Base-by-base conservation (phyloP, 192 early-diverging fungal genomes). In the Backusella tarrabulga region DNA sequence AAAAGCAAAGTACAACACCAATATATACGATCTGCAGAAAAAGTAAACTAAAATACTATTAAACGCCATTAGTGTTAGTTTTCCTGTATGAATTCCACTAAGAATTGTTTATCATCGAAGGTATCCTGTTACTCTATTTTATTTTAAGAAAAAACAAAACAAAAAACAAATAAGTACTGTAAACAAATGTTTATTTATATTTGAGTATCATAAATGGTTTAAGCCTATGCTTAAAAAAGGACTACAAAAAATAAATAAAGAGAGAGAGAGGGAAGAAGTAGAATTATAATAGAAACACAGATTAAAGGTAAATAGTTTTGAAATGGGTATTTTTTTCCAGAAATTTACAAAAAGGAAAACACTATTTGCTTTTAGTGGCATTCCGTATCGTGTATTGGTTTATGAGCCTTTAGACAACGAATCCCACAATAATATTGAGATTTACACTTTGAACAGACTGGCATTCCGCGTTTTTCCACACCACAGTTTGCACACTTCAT, bases 401-500 rank as follows among this genome's bases (percentile, higher is more conserved):
- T 71, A 46, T 79, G 77, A 6, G 71, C n/a, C 34, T 73, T 73
- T 12, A 79, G 67, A 21, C 80, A 81, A 0, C 76, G 76, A 3
- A 73, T 52, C 4, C 76, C 68, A 50, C 80, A 81, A 44, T 81
- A 81, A 21, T 67, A 71, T 11, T 73, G 76, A 40, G 46, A 67
- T 29, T 81, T 81, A 19, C 80, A 81, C 12, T 74, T 77, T 4
- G 80, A 71, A 60, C 80, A 81, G 11, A 81, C 76, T 6, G 80
- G 80, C 80, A 81, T 81, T 21, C 67, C 68, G n/a, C 34, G 29
- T 40, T 81, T 81, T 71, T 81, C 80, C 4, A 77, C 36, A n/a
- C 76, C 72, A 60, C 80, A 81, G 19, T 74, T 71, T 36, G 75
- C 66, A 50, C 80, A 81, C 12, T 56, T 60, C 34, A 36, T 42